Evolutionary conservation across 2,329 filamentous ascomycete genomes (phyloP), one percentile per base, ranked within the genome.

Genomic region (Xylariales sp.): DNA sequence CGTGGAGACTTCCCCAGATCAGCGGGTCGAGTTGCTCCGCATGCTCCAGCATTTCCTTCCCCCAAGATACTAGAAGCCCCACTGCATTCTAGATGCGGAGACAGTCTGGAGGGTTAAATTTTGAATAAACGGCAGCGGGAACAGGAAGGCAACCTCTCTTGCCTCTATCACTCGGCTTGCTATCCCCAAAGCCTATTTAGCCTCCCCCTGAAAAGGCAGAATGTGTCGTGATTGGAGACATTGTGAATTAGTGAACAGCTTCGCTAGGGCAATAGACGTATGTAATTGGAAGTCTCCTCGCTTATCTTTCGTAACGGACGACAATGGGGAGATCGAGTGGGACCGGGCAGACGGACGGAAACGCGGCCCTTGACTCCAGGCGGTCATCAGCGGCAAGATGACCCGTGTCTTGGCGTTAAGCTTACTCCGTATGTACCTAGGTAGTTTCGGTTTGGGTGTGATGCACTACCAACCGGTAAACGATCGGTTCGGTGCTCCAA

Each of bases 1-100:
- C 14, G 6, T 16, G 35, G 20, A 25, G 35, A 16, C 21, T 40
- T 40, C 38, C 38, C 38, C 38, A 29, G 38, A 40, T 40, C 38
- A 15, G 38, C 38, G 38, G 38, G 16, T 40, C n/a, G 20, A 20
- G 18, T 20, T 11, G 16, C 36, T 19, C 36, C 36, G 25, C 36
- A 39, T 27, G 16, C 8, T 15, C 18, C 14, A 15, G 15, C 9
- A 16, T 15, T 20, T 21, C 25, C 15, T 11, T 31, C 25, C 35
- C 16, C 21, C 24, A n/a, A 27, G 24, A 8, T 8, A 27, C 24
- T 27, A 27, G 29, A 29, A 7, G 12, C 21, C 7, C 15, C 14
- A 10, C 14, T 12, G 16, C 15, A 15, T n/a, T 25, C 20, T n/a
- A 22, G 4, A 5, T 31, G 11, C 16, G 6, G 25, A 31, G n/a